Conservation (phyloP, 148 eudicot genomes). For the Rhododendron ferrugineum region DNA sequence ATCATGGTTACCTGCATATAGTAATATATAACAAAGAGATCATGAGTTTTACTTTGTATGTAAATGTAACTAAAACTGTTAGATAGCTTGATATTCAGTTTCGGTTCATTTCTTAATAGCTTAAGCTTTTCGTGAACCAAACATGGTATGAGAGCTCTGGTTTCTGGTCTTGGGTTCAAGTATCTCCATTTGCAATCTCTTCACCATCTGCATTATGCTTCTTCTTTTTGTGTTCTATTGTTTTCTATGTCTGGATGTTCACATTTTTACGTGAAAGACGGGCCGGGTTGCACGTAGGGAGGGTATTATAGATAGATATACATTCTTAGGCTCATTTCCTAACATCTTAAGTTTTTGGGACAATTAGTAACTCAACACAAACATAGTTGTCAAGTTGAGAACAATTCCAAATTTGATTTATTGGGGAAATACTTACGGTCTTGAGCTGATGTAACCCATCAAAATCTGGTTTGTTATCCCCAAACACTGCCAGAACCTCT, state of each 20-base stretch:
- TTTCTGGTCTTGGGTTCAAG: neutral
- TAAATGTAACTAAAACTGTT: too few species aligned
- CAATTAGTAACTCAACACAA: too few species aligned
- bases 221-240: too few species aligned
- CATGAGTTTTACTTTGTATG: neutral
- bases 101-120: neutral
- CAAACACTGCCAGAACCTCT: slow-evolving; percentile 28
- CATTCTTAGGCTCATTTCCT: neutral
- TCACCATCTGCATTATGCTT: neutral
- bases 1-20: slow-evolving; percentile 45
- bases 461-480: slow-evolving; percentile 25
- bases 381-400: neutral
- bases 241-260: neutral
- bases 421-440: slow-evolving; percentile 17
- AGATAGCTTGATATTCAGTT: neutral
- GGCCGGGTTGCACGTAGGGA: too few species aligned
- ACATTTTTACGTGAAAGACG: neutral
- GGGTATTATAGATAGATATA: neutral
- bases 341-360: too few species aligned
- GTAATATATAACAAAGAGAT: neutral
- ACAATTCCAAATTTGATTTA: neutral
- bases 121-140: neutral
- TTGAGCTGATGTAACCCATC: slow-evolving; percentile 32
- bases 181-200: neutral
- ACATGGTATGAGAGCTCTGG: neutral